Base-by-base conservation (phyloP, 371 early-diverging fungal species). In the Lichtheimia hyalospora region DNA sequence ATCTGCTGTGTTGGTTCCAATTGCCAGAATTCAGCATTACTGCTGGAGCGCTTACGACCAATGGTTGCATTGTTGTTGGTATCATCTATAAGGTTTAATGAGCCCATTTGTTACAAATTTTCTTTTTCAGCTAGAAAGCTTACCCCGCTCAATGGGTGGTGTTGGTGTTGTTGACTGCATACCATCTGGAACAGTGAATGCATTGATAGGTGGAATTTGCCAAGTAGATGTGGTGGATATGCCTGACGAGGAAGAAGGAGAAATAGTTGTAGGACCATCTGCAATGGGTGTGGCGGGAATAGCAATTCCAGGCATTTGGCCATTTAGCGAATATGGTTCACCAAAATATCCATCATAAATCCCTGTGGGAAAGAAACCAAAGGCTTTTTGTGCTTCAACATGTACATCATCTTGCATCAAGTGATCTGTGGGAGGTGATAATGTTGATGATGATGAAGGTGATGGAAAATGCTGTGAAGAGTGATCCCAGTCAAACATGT, bases 1-100 rank as follows among this genome's bases (percentile, higher is more conserved):
- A 88, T 86, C 48, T 86, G 86, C 60, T 85, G 86, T 42, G 68
- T 69, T 6, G 59, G 59, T 18, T 49, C 59, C 15, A 58, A 25
- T 15, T 42, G 52, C 53, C 49, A 53, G 12, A 43, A 53, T n/a
- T 53, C 34, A 46, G 24, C 18, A 18, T 34, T 44, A 23, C 60
- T 49, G 50, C 34, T 40, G 7, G 49, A 40, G 43, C 59, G 50
- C 16, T 52, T 58, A 14, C 59, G 59, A 20, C 56, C 34, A 8
- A 34, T 34, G 10, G 34, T 34, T 34, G 34, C 6, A 34, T 34
- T 34, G 48, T 44, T 20, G 46, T 6, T 48, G 14, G 18, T 48
- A 34, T 34, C 34, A 34, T 34, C 34, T 34, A 34, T 34, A 34
- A 34, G 34, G 34, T 34, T 34, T 10, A 34, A 34, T 34, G 34